These are phyloP conservation scores for Aspergillus alliaceus DNA, from an alignment of 2,329 filamentous ascomycete species.

Conservation along the genomic window DNA sequence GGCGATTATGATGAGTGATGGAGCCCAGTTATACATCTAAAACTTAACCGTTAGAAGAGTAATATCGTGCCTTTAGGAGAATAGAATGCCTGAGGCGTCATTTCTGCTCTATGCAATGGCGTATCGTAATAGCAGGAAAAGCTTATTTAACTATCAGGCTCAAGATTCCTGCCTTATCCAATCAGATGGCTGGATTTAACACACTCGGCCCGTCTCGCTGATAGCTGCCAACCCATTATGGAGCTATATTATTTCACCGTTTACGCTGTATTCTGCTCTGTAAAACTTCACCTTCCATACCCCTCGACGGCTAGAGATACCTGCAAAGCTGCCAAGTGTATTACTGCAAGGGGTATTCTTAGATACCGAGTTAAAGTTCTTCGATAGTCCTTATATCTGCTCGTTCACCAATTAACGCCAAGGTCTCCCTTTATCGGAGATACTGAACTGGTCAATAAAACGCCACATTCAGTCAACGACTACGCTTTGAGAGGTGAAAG, in stretches of 20 bases:
- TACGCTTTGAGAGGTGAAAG: not conserved
- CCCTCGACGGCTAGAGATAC: not conserved
- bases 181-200: not conserved
- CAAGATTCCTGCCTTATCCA: not conserved
- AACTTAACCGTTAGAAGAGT: too few species aligned
- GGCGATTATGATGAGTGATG: not conserved
- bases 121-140: not conserved
- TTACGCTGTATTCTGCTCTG: not conserved
- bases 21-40: too few species aligned
- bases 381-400: not conserved
- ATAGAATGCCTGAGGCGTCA: not conserved
- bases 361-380: not conserved
- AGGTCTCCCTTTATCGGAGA: not conserved
- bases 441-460: not conserved
- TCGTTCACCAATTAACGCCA: not conserved
- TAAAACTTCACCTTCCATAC: not conserved
- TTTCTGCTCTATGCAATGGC: not conserved
- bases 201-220: not conserved
- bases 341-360: not conserved
- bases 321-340: not conserved
- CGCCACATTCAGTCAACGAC: not conserved
- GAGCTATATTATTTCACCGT: not conserved
- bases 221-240: not conserved
- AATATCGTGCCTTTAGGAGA: too few species aligned
- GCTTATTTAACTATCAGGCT: conserved; percentile 1